Evolutionary conservation across 208 protist species (phyloP).

Genomic region (Trypanosoma avium): DNA sequence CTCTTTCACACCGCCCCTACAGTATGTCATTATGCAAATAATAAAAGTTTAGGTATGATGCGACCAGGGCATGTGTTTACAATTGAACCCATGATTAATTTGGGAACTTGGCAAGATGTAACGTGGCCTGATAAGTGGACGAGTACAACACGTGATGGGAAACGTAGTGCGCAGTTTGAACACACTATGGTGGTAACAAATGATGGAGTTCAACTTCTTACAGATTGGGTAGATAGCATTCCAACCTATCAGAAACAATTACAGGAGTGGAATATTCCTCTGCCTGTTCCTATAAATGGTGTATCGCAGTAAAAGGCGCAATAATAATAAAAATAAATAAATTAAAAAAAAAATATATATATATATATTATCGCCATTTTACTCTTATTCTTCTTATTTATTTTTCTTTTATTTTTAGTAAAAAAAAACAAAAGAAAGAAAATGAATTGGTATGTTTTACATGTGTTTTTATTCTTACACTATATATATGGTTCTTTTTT

Average conservation of each 20-base stretch:
- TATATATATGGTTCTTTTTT: neutral
- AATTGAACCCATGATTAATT: constrained; percentile 99
- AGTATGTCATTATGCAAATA: constrained; percentile 92
- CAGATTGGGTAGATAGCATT: constrained; percentile 81
- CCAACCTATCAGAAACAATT: constrained; percentile 90
- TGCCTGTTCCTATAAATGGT: constrained; percentile 10
- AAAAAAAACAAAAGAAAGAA: too few species aligned
- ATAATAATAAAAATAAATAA: neutral
- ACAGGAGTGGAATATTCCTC: constrained; percentile 55
- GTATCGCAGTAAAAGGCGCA: neutral
- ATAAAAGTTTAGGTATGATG: constrained; percentile 91
- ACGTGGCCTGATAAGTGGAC: constrained; percentile 98
- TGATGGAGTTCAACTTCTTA: constrained; percentile 86
- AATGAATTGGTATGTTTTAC: too few species aligned
- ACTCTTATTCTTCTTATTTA: too few species aligned
- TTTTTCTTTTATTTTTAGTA: too few species aligned
- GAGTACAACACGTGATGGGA: constrained; percentile 93
- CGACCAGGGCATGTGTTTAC: constrained; percentile 96
- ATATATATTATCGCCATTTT: too few species aligned
- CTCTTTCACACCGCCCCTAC: constrained; percentile 93
- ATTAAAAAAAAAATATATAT: too few species aligned
- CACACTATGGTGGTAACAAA: constrained; percentile 96
- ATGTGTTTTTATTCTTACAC: constrained; percentile 7
- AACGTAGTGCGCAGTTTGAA: constrained; percentile 98
- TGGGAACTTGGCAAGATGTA: constrained; percentile 89